Conservation (phyloP, 345 rosid genomes). For the Eucalyptus coolabah region DNA sequence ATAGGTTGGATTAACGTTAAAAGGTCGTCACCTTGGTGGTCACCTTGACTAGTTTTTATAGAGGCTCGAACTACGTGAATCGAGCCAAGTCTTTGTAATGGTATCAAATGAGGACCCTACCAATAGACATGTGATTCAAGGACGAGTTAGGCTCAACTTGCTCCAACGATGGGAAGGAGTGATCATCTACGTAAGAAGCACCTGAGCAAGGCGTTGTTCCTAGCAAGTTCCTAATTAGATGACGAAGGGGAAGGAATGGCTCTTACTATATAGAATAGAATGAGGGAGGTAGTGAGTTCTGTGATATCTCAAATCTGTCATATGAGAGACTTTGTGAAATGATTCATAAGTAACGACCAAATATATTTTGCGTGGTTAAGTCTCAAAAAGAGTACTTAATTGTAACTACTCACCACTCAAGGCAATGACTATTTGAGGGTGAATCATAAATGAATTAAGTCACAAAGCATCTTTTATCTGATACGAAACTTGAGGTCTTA, state of each 20-base stretch:
- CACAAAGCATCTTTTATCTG: background rate
- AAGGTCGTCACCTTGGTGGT: background rate
- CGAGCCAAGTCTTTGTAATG: background rate
- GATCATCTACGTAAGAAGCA: background rate
- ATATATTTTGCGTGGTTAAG: background rate
- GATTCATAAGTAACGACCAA: background rate
- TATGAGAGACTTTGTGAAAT: background rate
- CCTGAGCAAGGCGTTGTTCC: background rate
- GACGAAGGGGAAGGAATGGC: background rate
- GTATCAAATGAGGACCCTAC: background rate
- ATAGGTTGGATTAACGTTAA: background rate
- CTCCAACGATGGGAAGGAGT: background rate
- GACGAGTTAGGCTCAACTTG: background rate
- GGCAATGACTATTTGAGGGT: background rate
- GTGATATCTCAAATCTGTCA: background rate
- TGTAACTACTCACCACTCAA: background rate
- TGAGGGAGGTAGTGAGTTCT: background rate
- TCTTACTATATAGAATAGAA: background rate
- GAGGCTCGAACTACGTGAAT: background rate
- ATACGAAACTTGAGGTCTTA: background rate
- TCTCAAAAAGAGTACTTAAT: background rate
- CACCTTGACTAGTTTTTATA: background rate
- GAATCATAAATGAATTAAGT: background rate
- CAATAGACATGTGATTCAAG: background rate
- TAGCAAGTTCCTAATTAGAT: background rate